These are phyloP conservation scores for Chytridiales sp. DNA, from an alignment of 371 early-diverging fungal genomes.

Conservation along the genomic window DNA sequence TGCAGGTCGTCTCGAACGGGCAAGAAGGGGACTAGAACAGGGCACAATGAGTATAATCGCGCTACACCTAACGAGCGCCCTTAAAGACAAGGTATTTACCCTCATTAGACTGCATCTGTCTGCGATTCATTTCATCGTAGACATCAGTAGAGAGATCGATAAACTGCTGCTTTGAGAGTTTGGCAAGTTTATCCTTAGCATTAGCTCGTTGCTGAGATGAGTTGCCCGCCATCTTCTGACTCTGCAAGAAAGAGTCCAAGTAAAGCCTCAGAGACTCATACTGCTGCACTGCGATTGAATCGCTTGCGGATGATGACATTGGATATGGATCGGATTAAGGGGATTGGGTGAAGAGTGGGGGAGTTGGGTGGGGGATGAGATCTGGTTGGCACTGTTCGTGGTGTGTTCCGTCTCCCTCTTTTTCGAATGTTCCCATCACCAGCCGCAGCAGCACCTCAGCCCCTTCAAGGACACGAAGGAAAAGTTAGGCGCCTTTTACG, in stretches of 20 bases:
- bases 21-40: constrained; percentile 75
- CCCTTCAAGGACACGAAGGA: too few relatives aligned
- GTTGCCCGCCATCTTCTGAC: constrained; percentile 13
- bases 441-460: too few relatives aligned
- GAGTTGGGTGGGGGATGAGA: too few relatives aligned
- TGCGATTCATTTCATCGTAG: constrained; percentile 86
- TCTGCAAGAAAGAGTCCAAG: constrained; percentile 31
- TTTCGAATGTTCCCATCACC: too few relatives aligned
- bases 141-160: constrained; percentile 94
- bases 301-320: too few relatives aligned
- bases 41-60: not conserved
- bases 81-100: constrained; percentile 42
- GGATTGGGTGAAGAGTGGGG: too few relatives aligned
- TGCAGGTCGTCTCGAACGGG: constrained; percentile 82
- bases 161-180: constrained; percentile 81
- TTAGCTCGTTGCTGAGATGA: constrained; percentile 35
- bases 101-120: constrained; percentile 60
- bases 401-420: too few relatives aligned
- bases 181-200: constrained; percentile 84
- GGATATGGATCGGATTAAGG: too few relatives aligned
- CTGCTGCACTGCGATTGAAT: too few relatives aligned
- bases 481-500: too few relatives aligned
- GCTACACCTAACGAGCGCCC: not conserved
- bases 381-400: too few relatives aligned
- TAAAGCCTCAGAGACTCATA: constrained; percentile 37